Evolutionary conservation across 208 protist genomes (phyloP).

Genomic region (Vickermania ingenoplastis): DNA sequence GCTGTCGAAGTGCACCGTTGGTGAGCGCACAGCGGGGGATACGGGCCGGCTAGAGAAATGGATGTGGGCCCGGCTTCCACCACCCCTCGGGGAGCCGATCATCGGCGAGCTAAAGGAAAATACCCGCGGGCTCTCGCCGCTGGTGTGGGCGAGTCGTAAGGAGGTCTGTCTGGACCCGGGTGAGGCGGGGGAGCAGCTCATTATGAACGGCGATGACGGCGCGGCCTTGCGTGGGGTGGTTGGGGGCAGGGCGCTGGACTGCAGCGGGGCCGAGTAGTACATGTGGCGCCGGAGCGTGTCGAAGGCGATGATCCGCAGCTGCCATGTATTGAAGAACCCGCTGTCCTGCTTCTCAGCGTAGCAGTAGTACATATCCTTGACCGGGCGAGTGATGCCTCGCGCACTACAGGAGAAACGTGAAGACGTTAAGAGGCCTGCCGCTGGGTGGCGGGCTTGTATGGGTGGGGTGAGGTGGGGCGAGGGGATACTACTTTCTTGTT

Average conservation of each 20-base stretch:
- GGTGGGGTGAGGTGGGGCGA: too few relatives aligned
- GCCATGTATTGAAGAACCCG: constrained; percentile 35
- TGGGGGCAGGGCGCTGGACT: constrained; percentile 5
- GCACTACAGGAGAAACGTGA: too few relatives aligned
- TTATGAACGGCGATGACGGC: too few relatives aligned
- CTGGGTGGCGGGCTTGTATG: too few relatives aligned
- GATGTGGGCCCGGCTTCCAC: neutral
- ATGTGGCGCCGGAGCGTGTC: constrained; percentile 56
- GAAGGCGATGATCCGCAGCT: constrained; percentile 40
- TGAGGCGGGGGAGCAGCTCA: neutral
- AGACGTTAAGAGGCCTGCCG: too few relatives aligned
- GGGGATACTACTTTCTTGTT: too few relatives aligned
- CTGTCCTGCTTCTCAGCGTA: constrained; percentile 42
- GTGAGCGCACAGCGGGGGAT: neutral
- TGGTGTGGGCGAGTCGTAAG: neutral
- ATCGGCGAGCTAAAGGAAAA: neutral
- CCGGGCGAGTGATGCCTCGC: too few relatives aligned
- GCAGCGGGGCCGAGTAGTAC: constrained; percentile 39
- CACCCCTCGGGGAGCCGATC: neutral
- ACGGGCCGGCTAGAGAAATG: neutral
- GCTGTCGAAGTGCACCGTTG: neutral
- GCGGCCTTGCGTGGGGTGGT: neutral
- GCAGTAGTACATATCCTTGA: constrained; percentile 57
- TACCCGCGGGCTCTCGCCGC: neutral
- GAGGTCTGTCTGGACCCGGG: too few relatives aligned